Base-by-base conservation (phyloP, 371 early-diverging fungal species). In the Mortierella sp. region DNA sequence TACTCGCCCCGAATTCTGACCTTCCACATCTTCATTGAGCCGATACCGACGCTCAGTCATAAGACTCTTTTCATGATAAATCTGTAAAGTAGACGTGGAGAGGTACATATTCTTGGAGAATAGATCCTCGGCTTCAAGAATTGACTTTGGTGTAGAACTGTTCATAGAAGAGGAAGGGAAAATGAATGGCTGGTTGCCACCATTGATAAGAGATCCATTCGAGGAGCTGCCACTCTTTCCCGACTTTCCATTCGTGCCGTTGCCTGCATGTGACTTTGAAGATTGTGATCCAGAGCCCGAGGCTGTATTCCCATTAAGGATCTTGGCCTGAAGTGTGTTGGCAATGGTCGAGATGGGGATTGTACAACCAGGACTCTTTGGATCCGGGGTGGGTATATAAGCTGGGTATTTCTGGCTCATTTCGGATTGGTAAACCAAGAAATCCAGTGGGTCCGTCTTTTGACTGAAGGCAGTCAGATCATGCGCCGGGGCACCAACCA, bases 391-490 rank as follows among this genome's bases (percentile, higher is more conserved):
- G 45, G 83, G 82, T 64, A 72, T 84, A 82, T 86, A 92, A 0
- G 87, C 84, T 1, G 92, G 93, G 68, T 90, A 90, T 79, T 87
- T 86, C 67, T 84, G 69, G 23, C 83, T 75, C 62, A 84, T 81
- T 65, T 90, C 85, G 15, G 83, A 72, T 57, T 91, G 87, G 64
- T 91, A 91, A 11, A 74, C 62, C 50, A 87, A 80, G 37, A 89
- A 81, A 58, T 95, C 95, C 61, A 87, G 85, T 7, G 92, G 92
- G 6, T 90, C 84, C 1, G 92, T 83, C 74, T 93, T 93, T 16
- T 85, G 76, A 50, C 51, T 55, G 70, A 76, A 70, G 63, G 71
- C 51, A 29, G 72, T 28, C 4, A 61, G 21, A 1, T 70, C 56
- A 15, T 74, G 60, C 2, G 84, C 74, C 37, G 92, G 82, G 9